These are phyloP conservation scores for Malassezia japonica DNA, from an alignment of 1,284 basidiomycete species.

Conservation along the genomic window DNA sequence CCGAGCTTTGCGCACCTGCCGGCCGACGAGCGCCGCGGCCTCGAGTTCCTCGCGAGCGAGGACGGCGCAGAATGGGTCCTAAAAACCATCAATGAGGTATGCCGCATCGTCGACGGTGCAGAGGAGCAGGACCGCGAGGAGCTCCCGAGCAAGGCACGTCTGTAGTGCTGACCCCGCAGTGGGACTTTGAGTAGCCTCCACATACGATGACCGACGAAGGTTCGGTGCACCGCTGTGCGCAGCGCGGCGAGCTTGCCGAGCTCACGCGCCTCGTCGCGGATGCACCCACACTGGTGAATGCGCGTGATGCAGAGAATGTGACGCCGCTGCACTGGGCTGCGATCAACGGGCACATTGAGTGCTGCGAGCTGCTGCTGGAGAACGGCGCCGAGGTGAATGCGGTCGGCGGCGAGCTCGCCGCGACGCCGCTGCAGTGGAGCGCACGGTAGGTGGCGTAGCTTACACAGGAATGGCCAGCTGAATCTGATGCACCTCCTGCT, in stretches of 20 bases:
- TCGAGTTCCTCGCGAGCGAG: constrained; percentile 69
- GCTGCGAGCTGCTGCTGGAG: constrained; percentile 57
- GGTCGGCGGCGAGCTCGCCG: constrained; percentile 84
- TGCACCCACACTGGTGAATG: constrained; percentile 64
- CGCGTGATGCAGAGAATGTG: constrained; percentile 79
- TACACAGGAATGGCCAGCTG: constrained; percentile 84
- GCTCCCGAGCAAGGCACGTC: neutral
- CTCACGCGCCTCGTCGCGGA: constrained; percentile 64
- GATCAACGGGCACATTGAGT: constrained; percentile 66
- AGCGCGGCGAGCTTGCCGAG: constrained; percentile 68
- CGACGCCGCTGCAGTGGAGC: constrained; percentile 94
- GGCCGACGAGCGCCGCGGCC: constrained; percentile 54
- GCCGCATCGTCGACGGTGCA: constrained; percentile 30
- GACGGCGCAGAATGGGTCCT: constrained; percentile 88
- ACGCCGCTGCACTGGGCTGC: constrained; percentile 95
- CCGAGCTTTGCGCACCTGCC: constrained; percentile 49
- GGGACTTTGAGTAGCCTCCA: too few relatives aligned
- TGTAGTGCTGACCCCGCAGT: too few relatives aligned
- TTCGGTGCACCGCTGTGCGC: constrained; percentile 67
- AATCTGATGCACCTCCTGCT: constrained; percentile 87
- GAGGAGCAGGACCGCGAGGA: constrained; percentile 20
- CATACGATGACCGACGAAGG: too few relatives aligned
- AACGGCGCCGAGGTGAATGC: constrained; percentile 92
- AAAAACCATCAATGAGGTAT: constrained; percentile 61
- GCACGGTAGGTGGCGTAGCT: too few relatives aligned